phyloP scores from a whole-genome alignment of 2,329 filamentous ascomycete species.

The Leptographium lundbergii region DNA sequence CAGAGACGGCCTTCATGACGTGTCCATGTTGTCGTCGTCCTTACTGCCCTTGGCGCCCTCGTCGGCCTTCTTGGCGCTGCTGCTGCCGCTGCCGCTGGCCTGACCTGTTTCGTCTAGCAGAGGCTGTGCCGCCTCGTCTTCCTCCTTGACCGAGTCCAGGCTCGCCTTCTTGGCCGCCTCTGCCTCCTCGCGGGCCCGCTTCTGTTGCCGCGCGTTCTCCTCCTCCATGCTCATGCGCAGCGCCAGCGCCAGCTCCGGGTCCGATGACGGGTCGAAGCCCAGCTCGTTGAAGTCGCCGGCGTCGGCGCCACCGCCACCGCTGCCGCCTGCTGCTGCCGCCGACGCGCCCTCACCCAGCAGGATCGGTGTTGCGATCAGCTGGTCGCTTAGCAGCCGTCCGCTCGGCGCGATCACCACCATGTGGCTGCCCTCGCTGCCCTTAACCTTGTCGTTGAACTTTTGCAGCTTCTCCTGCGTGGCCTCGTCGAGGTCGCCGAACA shows the following conservation, averaged over 20 bases:
- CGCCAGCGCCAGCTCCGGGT: slow-evolving; percentile 88
- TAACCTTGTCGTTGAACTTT: slow-evolving; percentile 87
- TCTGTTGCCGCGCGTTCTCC: slow-evolving; percentile 87
- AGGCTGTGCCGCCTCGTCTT: slow-evolving; percentile 50
- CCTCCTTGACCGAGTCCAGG: slow-evolving; percentile 72
- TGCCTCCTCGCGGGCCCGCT: slow-evolving; percentile 65
- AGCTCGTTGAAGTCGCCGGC: slow-evolving; percentile 63
- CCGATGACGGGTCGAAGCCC: slow-evolving; percentile 79
- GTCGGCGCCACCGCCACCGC: slow-evolving; percentile 44
- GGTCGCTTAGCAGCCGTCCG: slow-evolving; percentile 83
- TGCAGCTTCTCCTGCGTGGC: slow-evolving; percentile 83
- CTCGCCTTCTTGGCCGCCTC: slow-evolving; percentile 30
- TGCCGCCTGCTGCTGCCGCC: slow-evolving; percentile 42
- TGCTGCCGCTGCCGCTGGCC: slow-evolving; percentile 45
- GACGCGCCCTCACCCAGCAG: slow-evolving; percentile 66
- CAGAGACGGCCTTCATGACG: slow-evolving; percentile 41
- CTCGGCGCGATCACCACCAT: slow-evolving; percentile 84
- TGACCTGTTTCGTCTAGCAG: slow-evolving; percentile 52
- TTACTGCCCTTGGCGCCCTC: slow-evolving; percentile 30
- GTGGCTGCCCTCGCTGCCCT: slow-evolving; percentile 81
- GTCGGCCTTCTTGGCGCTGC: slow-evolving; percentile 31
- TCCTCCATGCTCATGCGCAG: slow-evolving; percentile 97
- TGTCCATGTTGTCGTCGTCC: slow-evolving; percentile 78
- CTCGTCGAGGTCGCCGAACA: slow-evolving; percentile 88
- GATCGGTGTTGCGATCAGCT: slow-evolving; percentile 80